phyloP scores from a whole-genome alignment of 1,139 yeast genomes.

The Magnusiomyces ingens region DNA sequence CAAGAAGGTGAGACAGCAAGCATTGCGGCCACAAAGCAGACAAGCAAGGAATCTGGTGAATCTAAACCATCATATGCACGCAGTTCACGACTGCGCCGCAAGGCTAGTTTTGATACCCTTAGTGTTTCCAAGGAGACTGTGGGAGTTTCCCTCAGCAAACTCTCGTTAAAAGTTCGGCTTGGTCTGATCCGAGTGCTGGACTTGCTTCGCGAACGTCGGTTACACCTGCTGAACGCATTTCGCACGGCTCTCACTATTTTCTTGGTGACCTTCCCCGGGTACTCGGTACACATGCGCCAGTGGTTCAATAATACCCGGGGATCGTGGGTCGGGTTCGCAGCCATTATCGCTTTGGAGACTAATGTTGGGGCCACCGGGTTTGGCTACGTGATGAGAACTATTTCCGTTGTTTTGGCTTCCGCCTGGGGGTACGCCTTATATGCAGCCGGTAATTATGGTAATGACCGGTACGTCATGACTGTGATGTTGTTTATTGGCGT shows the following conservation, averaged over 20 bases:
- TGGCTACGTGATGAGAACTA: constrained; percentile 41
- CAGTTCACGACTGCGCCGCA: constrained; percentile 3
- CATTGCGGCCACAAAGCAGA: constrained; percentile 11
- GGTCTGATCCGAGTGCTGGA: constrained; percentile 21
- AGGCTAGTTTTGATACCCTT: neutral
- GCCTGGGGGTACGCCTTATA: constrained; percentile 44
- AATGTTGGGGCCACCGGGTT: constrained; percentile 47
- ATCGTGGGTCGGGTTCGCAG: constrained; percentile 48
- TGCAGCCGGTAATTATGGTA: constrained; percentile 37
- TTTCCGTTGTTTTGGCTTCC: constrained; percentile 43
- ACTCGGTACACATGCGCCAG: constrained; percentile 37
- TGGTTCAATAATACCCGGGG: constrained; percentile 45
- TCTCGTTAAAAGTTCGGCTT: constrained; percentile 8
- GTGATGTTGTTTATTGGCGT: constrained; percentile 40
- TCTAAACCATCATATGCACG: neutral
- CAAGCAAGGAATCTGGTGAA: too few relatives aligned
- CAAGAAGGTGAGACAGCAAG: constrained; percentile 23
- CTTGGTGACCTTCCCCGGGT: constrained; percentile 45
- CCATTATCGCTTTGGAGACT: constrained; percentile 43
- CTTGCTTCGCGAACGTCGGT: constrained; percentile 27
- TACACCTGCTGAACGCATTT: constrained; percentile 40
- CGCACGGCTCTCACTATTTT: constrained; percentile 42
- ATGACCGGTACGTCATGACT: constrained; percentile 40
- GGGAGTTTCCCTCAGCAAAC: neutral
- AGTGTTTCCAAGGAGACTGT: too few relatives aligned